Conservation (phyloP, 306 rosid genomes). For the Senna siamea region DNA sequence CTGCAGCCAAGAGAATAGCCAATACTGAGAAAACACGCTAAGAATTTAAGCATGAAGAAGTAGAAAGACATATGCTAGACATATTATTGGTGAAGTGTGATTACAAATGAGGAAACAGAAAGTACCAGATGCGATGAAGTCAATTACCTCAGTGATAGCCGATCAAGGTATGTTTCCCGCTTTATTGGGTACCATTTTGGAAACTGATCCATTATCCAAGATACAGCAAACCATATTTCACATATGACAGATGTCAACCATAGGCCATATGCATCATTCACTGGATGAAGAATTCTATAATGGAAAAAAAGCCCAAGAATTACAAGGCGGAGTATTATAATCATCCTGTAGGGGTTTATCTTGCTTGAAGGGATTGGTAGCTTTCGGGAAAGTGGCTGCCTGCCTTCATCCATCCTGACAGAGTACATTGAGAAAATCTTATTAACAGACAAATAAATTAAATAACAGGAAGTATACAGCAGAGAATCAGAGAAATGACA, state of each 20-base stretch:
- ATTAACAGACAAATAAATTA: constrained; percentile 22
- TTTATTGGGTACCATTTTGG: constrained; percentile 93
- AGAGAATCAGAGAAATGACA: constrained; percentile 26
- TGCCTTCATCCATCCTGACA: constrained; percentile 97
- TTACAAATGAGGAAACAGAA: constrained; percentile 24
- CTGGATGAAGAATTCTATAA: constrained; percentile 95
- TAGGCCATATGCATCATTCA: constrained; percentile 87
- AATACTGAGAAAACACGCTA: constrained; percentile 27
- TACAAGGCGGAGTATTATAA: constrained; percentile 78
- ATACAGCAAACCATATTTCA: constrained; percentile 96
- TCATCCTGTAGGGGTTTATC: constrained; percentile 95
- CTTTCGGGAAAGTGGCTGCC: constrained; percentile 95
- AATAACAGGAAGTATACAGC: neutral
- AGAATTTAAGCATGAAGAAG: constrained; percentile 7
- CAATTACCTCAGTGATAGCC: constrained; percentile 79
- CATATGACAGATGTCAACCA: constrained; percentile 98
- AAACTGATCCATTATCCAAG: constrained; percentile 97
- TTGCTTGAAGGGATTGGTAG: constrained; percentile 86
- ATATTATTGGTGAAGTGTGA: neutral
- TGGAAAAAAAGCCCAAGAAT: constrained; percentile 84
- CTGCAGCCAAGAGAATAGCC: constrained; percentile 51
- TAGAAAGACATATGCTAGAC: constrained; percentile 1
- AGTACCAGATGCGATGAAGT: neutral
- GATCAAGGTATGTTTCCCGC: constrained; percentile 97
- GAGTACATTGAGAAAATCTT: constrained; percentile 26